Base-by-base conservation (phyloP, 202 grass and related monocot species). In the Bolboschoenoplectus hybrid region DNA sequence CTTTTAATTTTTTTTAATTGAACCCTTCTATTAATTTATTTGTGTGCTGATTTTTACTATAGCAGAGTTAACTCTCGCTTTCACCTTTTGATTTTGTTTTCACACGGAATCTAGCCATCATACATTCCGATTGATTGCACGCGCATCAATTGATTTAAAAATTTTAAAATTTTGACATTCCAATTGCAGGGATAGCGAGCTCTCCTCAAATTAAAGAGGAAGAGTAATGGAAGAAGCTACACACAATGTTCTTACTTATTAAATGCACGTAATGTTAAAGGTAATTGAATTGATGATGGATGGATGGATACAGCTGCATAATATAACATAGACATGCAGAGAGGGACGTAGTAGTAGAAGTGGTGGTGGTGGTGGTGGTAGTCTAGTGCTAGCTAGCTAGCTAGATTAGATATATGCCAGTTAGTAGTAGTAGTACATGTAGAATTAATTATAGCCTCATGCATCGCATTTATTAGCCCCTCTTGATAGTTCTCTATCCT, bases 201-300 rank as follows among this genome's bases (percentile, higher is more conserved):
- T 58, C 35, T 41, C 2, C 36, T 80, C 60, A 40, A 80, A 60
- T 80, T 57, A 53, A 60, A 80, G 53, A 2, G 39, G 7, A 11
- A 14, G 70, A 74, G 70, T 74, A 47, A 74, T 50, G 69, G 44
- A 73, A 50, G n/a, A 32, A 74, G 44, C 9, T 74, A 74, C 43
- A 75, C 50, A 75, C 7, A 36, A 13, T 72, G 38, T 55, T 41
- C 75, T 80, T 19, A 58, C 60, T 60, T 78, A 78, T 57, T 80
- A 60, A 80, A 41, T 80, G 75, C 75, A 20, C 2, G 44, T 32
- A 74, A 26, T 26, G 26, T 26, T 26, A 26, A 26, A 26, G 26
- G 26, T 26, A 26, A 26, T 26, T 26, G 26, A 26, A 77, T 79
- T 60, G 52, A 80, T 80, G 75, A n/a, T 60, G 60, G 75, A 36